Evolutionary conservation across 139 green algal species (phyloP).

Genomic region (Desmodesmus armatus): DNA sequence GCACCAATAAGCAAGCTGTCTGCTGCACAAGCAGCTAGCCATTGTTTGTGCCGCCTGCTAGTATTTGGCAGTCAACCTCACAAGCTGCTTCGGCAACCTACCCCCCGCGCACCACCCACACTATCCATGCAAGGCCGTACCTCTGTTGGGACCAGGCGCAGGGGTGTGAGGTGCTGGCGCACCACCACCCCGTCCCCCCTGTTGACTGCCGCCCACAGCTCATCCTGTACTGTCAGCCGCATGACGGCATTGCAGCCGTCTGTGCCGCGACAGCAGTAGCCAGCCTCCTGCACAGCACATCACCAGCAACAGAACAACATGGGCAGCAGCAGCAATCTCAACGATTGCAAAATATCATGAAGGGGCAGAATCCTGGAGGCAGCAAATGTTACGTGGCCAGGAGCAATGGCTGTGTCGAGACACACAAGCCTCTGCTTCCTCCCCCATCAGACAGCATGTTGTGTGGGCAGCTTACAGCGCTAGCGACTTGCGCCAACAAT

Average conservation of each 20-base stretch:
- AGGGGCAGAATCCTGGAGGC: too few species aligned
- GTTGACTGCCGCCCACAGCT: conserved; percentile 55
- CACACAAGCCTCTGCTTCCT: too few species aligned
- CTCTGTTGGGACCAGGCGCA: conserved; percentile 27
- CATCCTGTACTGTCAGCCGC: conserved; percentile 64
- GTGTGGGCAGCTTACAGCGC: too few species aligned
- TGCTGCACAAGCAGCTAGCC: too few species aligned
- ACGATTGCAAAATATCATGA: too few species aligned
- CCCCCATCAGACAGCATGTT: too few species aligned
- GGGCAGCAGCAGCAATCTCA: background rate
- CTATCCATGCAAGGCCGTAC: background rate
- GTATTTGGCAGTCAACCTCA: background rate
- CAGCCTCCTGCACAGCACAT: conserved; percentile 55
- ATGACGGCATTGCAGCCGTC: conserved; percentile 64
- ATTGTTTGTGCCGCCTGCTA: too few species aligned
- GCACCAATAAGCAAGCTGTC: too few species aligned
- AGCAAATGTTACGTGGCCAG: too few species aligned
- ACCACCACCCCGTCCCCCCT: conserved; percentile 22
- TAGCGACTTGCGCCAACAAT: too few species aligned
- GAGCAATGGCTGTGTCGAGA: too few species aligned
- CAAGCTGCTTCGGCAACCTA: background rate
- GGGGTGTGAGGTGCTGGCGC: background rate
- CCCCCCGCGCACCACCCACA: background rate
- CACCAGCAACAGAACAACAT: background rate
- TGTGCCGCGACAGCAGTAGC: conserved; percentile 57